Conservation (phyloP, 169 alveolate species). For the Plasmodium inui region DNA sequence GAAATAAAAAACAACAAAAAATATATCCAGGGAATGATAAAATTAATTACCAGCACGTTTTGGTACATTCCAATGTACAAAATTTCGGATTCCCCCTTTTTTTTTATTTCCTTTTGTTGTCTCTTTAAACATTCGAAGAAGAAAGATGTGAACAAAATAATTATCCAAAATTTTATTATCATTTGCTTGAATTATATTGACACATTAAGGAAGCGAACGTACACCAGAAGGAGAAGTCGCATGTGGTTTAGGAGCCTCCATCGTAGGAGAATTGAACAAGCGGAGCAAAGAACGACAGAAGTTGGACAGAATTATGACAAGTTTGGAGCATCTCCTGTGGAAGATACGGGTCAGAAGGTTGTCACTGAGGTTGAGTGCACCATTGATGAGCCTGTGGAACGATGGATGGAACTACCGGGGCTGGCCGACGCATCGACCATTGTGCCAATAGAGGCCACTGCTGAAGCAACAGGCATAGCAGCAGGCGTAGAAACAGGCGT, state of each 20-base stretch:
- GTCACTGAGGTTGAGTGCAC: background rate
- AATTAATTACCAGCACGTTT: slow-evolving; percentile 29
- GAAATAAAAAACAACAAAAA: slow-evolving; percentile 46
- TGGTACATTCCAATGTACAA: slow-evolving; percentile 15
- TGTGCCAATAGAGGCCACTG: background rate
- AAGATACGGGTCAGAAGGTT: background rate
- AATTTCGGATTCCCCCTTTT: slow-evolving; percentile 22
- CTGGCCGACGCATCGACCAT: background rate
- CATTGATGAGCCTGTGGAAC: background rate
- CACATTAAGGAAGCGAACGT: background rate
- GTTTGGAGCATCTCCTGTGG: background rate
- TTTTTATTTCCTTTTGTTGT: slow-evolving; percentile 71
- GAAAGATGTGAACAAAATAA: slow-evolving; percentile 34
- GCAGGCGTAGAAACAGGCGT: too few relatives aligned
- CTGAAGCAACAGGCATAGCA: too few relatives aligned
- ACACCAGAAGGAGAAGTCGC: background rate
- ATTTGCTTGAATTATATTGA: slow-evolving; percentile 26
- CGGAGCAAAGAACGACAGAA: background rate
- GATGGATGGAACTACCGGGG: background rate
- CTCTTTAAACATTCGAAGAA: slow-evolving; percentile 20
- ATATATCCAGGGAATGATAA: slow-evolving; percentile 34
- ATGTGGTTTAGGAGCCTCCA: background rate
- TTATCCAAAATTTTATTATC: slow-evolving; percentile 41
- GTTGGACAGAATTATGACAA: background rate
- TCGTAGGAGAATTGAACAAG: background rate